Percentiles rank a stretch among this genome's conserved stretches.
Conservation (phyloP, 148 eudicot species). For the Persicaria tinctoria region DNA sequence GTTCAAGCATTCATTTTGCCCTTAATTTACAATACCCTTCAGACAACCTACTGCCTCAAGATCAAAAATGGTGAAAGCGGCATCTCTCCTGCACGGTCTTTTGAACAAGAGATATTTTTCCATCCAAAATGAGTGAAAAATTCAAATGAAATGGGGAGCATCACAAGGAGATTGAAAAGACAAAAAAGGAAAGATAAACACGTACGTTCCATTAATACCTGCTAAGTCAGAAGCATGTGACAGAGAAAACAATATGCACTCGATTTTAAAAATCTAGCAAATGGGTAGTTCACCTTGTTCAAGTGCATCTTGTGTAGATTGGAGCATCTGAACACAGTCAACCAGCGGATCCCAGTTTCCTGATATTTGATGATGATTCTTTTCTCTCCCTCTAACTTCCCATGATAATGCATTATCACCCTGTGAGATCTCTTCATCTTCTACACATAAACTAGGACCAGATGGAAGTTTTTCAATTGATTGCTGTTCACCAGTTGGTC, state of each 20-base stretch:
- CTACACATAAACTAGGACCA: conserved; percentile 18
- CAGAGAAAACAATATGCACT: background rate
- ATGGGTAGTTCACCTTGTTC: conserved; percentile 45
- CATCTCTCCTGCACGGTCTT: background rate
- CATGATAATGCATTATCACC: conserved; percentile 33
- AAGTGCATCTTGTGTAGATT: conserved; percentile 70
- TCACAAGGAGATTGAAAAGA: background rate
- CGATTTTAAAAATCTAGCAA: background rate
- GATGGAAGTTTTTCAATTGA: conserved; percentile 21
- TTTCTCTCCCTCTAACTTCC: conserved; percentile 25
- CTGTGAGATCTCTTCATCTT: conserved; percentile 27
- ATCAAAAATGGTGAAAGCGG: background rate
- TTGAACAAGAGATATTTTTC: background rate
- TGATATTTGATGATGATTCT: conserved; percentile 32
- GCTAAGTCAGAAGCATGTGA: background rate
- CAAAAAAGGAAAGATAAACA: background rate
- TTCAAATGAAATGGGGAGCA: background rate
- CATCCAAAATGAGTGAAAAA: background rate
- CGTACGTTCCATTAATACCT: background rate
- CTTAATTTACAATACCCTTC: background rate
- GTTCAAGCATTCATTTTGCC: background rate
- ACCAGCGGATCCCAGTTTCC: conserved; percentile 50
- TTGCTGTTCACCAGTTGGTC: conserved; percentile 26
- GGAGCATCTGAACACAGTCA: conserved; percentile 47
- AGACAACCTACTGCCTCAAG: background rate